These are phyloP conservation scores for Quercus robur DNA, from an alignment of 306 rosid species.

Conservation along the genomic window DNA sequence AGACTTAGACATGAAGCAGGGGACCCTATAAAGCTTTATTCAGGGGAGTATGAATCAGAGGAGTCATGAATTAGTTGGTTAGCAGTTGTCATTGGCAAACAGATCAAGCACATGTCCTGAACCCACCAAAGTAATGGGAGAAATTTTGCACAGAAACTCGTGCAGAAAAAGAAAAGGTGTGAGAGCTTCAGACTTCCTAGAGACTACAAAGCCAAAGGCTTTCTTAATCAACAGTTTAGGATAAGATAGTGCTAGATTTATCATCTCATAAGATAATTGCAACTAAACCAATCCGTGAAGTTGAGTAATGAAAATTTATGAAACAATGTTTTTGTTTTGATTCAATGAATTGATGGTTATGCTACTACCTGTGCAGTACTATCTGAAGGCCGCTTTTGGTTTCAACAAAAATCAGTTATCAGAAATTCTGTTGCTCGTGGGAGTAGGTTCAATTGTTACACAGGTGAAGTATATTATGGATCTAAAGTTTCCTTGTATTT, in stretches of 20 bases:
- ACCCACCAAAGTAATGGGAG: background rate
- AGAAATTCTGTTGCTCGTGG: slow-evolving; percentile 67
- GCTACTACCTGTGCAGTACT: slow-evolving; percentile 55
- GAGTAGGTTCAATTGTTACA: slow-evolving; percentile 71
- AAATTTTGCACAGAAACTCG: background rate
- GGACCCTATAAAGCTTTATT: background rate
- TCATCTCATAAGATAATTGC: background rate
- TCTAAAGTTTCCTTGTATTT: background rate
- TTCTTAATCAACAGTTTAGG: too few species aligned
- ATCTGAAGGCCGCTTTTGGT: slow-evolving; percentile 73
- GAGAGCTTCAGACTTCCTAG: background rate
- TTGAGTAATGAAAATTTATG: background rate
- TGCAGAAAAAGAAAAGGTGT: background rate
- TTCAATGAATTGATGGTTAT: slow-evolving; percentile 16
- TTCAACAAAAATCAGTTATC: slow-evolving; percentile 77
- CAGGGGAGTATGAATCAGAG: too few species aligned
- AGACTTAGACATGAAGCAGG: too few species aligned
- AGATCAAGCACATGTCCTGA: background rate
- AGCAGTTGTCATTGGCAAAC: too few species aligned
- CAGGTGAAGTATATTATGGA: slow-evolving; percentile 45
- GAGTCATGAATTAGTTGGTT: too few species aligned
- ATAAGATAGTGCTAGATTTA: background rate
- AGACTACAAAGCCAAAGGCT: background rate
- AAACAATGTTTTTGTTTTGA: background rate
- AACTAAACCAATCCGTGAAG: background rate